Base-by-base conservation (phyloP, 306 rosid genomes). In the Pyrus communis region DNA sequence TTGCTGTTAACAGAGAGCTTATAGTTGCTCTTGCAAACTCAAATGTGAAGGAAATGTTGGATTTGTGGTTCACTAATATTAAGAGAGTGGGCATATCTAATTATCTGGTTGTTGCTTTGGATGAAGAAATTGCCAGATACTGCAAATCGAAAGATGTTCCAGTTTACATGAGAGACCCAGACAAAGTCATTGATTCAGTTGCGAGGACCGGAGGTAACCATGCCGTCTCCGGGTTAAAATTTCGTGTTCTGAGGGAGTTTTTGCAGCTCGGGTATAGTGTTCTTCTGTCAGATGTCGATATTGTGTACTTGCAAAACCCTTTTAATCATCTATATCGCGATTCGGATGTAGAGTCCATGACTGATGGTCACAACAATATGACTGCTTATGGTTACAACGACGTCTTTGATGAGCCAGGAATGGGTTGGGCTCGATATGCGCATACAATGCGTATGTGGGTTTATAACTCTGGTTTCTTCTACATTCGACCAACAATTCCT, bases 391-490 rank as follows among this genome's bases (percentile, higher is more conserved):
- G 97, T 63, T 91, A 45, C 38, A 84, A 91, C 4, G 84, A 93
- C 78, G 98, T 91, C 58, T 91, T 87, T 61, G 91, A 90, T 31
- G 98, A 93, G 71, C 91, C 87, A 45, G 64, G 85, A 8, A 93
- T 93, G 98, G 97, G 98, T 33, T 93, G 98, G 98, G 94, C 97
- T 40, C 87, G 97, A 61, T 91, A 43, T 61, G 97, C 97, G 17
- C 97, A 91, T 71, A 93, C 98, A 0, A 91, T 91, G 97, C 82
- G 97, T 72, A 87, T 90, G n/a, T 93, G 98, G 98, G 98, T 91
- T 73, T 90, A 45, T 77, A 93, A 93, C 90, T 93, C 97, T 3
- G 98, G 98, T 74, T 93, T 93, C 88, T 93, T 93, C 89, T 93
- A 82, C 59, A 90, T 93, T 65, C 81, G 98, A 84, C 96, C 98